Evolutionary conservation across 805 yeast species (phyloP).

Genomic region (Ascoidea asiatica): DNA sequence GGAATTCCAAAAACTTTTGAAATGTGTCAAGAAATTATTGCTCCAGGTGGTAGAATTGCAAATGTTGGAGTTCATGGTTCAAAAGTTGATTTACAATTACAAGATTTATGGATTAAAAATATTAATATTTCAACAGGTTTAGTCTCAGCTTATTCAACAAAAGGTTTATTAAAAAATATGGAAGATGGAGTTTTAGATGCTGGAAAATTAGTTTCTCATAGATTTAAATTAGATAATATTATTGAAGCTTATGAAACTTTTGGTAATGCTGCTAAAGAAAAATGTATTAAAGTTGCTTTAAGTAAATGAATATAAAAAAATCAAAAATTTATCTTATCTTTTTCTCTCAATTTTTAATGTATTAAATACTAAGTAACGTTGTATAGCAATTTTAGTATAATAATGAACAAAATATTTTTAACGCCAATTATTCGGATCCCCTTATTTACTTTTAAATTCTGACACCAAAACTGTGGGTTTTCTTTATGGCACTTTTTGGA

Average conservation of each 20-base stretch:
- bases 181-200: slow-evolving; percentile 24
- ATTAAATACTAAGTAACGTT: no score
- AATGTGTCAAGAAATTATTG: slow-evolving; percentile 38
- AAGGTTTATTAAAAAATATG: slow-evolving; percentile 23
- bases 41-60: slow-evolving; percentile 50
- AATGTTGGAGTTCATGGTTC: slow-evolving; percentile 46
- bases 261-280: slow-evolving; percentile 34
- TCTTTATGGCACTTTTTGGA: no score
- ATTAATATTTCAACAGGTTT: slow-evolving; percentile 32
- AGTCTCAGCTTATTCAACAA: slow-evolving; percentile 32
- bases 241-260: slow-evolving; percentile 51
- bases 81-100: slow-evolving; percentile 26
- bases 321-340: no score
- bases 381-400: no score
- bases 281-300: slow-evolving; percentile 35
- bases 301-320: background rate
- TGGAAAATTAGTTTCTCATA: slow-evolving; percentile 42
- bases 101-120: slow-evolving; percentile 32
- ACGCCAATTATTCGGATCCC: no score
- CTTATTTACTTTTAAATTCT: no score
- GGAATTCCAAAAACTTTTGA: slow-evolving; percentile 52
- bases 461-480: no score
- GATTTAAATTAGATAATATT: slow-evolving; percentile 39
- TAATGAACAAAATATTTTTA: no score
- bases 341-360: no score